phyloP scores from a whole-genome alignment of 805 yeast species.

The Ogataea paradorogensis region DNA sequence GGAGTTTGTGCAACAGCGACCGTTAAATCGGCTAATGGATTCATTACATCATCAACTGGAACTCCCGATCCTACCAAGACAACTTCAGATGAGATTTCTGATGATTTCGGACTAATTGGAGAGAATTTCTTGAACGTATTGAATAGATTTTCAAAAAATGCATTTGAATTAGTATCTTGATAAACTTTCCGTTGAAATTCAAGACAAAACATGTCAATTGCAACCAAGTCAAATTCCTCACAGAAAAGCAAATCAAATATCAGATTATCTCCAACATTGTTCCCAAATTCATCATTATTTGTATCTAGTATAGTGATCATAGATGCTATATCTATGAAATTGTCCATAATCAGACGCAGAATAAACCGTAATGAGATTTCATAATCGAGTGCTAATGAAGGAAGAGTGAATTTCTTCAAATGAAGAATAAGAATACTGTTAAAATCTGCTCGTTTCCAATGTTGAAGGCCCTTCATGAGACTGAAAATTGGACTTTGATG shows the following conservation, averaged over 20 bases:
- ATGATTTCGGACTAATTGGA: constrained; percentile 5
- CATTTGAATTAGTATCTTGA: constrained; percentile 13
- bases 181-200: constrained; percentile 17
- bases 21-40: constrained; percentile 25
- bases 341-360: constrained; percentile 36
- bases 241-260: constrained; percentile 28
- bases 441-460: constrained; percentile 38
- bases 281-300: constrained; percentile 19
- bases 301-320: constrained; percentile 31
- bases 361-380: constrained; percentile 36
- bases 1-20: constrained; percentile 25
- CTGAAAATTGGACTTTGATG: constrained; percentile 9
- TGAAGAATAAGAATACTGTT: constrained; percentile 22
- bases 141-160: constrained; percentile 19
- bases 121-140: constrained; percentile 9
- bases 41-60: constrained; percentile 27
- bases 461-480: constrained; percentile 31
- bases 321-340: constrained; percentile 34
- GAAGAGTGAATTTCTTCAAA: constrained; percentile 27
- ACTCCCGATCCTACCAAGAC: constrained; percentile 21
- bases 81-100: constrained; percentile 12
- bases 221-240: constrained; percentile 16
- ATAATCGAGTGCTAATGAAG: constrained; percentile 35
- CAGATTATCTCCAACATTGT: constrained; percentile 17
- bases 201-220: constrained; percentile 19